A percentile compares a stretch with the other conserved stretches of the same genome.
Conservation (phyloP, 768 basidiomycete species). For the Pseudohyphozyma bogoriensis region DNA sequence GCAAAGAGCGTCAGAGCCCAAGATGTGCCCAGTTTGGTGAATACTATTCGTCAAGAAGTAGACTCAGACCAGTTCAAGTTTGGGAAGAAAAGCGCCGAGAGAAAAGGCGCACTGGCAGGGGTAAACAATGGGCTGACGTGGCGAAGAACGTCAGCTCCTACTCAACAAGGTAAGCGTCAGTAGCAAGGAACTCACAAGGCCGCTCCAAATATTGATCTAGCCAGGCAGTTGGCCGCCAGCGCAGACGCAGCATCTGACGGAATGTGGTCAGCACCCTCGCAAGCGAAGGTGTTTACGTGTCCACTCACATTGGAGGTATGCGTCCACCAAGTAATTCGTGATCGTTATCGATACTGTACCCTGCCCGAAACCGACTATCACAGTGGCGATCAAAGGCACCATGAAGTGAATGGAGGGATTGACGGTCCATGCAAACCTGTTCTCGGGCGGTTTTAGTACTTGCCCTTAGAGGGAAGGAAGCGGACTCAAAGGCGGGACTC, state of each 20-base stretch:
- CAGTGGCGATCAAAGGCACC: slow-evolving; percentile 53
- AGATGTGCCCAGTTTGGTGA: slow-evolving; percentile 26
- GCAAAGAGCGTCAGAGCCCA: slow-evolving; percentile 32
- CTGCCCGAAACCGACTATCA: slow-evolving; percentile 52
- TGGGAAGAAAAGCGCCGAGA: no score
- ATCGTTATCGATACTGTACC: slow-evolving; percentile 43
- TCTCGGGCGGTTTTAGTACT: no score
- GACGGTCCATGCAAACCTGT: slow-evolving; percentile 30
- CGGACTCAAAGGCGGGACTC: no score
- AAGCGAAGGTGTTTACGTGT: no score
- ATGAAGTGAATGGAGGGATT: slow-evolving; percentile 48
- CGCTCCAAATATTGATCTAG: slow-evolving; percentile 32
- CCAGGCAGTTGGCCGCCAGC: slow-evolving; percentile 34
- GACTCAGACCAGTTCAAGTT: not conserved
- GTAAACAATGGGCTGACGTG: slow-evolving; percentile 9
- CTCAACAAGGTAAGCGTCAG: no score
- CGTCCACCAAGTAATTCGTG: slow-evolving; percentile 39
- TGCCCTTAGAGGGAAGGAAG: no score
- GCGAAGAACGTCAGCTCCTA: no score
- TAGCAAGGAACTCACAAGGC: no score
- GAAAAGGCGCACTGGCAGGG: slow-evolving; percentile 38
- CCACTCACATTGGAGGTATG: slow-evolving; percentile 32
- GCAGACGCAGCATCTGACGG: slow-evolving; percentile 32
- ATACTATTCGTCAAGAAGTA: slow-evolving; percentile 18
- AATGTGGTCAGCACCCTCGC: no score